These are phyloP conservation scores for Edaphochlamys debaryana DNA, from an alignment of 139 green algal genomes.

Conservation along the genomic window DNA sequence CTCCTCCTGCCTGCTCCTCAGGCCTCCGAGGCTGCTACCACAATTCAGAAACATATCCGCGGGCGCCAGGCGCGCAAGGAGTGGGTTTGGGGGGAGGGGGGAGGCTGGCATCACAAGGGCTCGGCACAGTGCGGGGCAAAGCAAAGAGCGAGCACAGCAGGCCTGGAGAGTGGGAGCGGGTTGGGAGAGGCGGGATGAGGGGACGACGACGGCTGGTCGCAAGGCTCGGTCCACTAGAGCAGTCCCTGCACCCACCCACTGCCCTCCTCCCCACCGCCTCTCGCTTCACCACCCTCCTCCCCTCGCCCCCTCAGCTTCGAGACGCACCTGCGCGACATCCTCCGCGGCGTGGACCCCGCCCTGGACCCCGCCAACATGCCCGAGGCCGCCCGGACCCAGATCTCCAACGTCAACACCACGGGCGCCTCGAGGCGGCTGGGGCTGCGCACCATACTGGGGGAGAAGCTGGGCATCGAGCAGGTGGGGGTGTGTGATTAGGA, in stretches of 20 bases:
- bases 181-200: too few species aligned
- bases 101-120: too few species aligned
- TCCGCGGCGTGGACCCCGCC: conserved; percentile 46
- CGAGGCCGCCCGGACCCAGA: conserved; percentile 29
- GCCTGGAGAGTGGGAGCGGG: too few species aligned
- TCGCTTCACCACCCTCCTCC: too few species aligned
- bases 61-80: conserved; percentile 49
- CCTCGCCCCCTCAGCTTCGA: conserved; percentile 34
- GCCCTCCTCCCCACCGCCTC: too few species aligned
- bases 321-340: conserved; percentile 42
- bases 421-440: background rate
- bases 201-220: too few species aligned
- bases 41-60: conserved; percentile 50
- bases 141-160: too few species aligned
- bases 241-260: too few species aligned
- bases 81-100: conserved; percentile 6
- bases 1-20: background rate
- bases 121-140: too few species aligned
- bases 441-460: conserved; percentile 23
- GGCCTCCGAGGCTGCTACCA: conserved; percentile 41
- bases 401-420: conserved; percentile 43
- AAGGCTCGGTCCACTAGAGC: too few species aligned
- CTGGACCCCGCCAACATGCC: conserved; percentile 48
- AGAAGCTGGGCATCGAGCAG: background rate
- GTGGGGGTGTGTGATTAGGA: background rate